phyloP scores from a whole-genome alignment of 345 rosid genomes.

The Passiflora organensis region DNA sequence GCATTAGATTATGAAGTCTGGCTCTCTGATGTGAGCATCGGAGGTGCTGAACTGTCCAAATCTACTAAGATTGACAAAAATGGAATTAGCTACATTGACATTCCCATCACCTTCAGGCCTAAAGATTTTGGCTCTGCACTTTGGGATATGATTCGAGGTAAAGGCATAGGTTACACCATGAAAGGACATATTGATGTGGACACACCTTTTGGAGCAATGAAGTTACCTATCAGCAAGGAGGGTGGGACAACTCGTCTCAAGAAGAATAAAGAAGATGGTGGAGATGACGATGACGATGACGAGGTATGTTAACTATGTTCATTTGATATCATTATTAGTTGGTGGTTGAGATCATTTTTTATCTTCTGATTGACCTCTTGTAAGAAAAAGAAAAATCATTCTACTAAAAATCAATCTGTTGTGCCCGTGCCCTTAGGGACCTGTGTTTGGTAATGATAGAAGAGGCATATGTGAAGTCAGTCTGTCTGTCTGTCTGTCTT shows the following conservation, averaged over 20 bases:
- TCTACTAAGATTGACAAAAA: slow-evolving; percentile 65
- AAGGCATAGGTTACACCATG: slow-evolving; percentile 80
- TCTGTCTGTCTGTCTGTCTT: no score
- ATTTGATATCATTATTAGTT: neutral
- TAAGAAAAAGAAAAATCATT: no score
- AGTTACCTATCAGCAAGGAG: slow-evolving; percentile 87
- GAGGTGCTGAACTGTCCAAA: slow-evolving; percentile 60
- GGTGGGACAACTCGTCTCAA: slow-evolving; percentile 82
- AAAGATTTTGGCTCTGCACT: slow-evolving; percentile 96
- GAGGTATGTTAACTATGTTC: slow-evolving; percentile 31
- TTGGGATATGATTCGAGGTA: slow-evolving; percentile 99
- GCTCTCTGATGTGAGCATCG: slow-evolving; percentile 68
- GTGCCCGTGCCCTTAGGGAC: no score
- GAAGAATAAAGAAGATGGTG: slow-evolving; percentile 72
- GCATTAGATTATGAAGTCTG: slow-evolving; percentile 78
- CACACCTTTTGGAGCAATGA: slow-evolving; percentile 95
- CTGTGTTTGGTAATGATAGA: no score
- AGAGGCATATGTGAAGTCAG: no score
- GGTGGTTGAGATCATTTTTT: no score
- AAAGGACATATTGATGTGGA: slow-evolving; percentile 78
- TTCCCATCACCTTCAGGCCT: slow-evolving; percentile 85
- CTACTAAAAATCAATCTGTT: no score
- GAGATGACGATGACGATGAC: slow-evolving; percentile 49
- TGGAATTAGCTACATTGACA: slow-evolving; percentile 50
- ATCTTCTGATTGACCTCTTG: no score